Evolutionary conservation across 306 rosid species (phyloP).

Genomic region (Vachellia collinsii): DNA sequence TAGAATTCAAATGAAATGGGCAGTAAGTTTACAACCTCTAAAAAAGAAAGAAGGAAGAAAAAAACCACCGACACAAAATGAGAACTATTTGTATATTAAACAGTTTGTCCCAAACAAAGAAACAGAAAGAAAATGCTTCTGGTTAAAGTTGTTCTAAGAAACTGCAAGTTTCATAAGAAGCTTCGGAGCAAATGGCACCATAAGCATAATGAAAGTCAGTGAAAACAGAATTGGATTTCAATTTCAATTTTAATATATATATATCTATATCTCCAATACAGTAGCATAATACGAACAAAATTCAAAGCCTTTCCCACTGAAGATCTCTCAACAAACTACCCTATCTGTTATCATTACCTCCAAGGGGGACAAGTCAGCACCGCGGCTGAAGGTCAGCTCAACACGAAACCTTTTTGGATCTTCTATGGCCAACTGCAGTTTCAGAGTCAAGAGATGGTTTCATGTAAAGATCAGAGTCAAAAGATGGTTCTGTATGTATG

Average conservation of each 20-base stretch:
- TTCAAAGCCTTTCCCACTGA: conserved; percentile 10
- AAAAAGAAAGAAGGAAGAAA: neutral
- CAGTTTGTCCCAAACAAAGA: neutral
- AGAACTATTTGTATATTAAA: neutral
- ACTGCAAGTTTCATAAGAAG: conserved; percentile 10
- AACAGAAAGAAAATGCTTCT: neutral
- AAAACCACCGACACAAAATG: neutral
- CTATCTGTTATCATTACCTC: conserved; percentile 64
- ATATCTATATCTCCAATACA: neutral
- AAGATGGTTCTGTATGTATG: conserved; percentile 22
- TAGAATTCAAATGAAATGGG: neutral
- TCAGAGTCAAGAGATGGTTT: conserved; percentile 40
- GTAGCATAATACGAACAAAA: neutral
- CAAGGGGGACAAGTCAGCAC: conserved; percentile 93
- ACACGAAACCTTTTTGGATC: conserved; percentile 88
- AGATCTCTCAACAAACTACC: conserved; percentile 13
- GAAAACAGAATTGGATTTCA: conserved; percentile 27
- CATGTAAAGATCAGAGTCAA: conserved; percentile 36
- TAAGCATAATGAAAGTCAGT: neutral
- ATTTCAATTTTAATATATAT: conserved; percentile 20
- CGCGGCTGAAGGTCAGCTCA: conserved; percentile 96
- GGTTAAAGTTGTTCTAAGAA: neutral
- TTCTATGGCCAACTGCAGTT: conserved; percentile 80
- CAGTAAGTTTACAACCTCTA: neutral
- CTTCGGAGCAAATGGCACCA: conserved; percentile 6